Conservation (phyloP, 202 grass and related monocot genomes). For the Panicum hallii region DNA sequence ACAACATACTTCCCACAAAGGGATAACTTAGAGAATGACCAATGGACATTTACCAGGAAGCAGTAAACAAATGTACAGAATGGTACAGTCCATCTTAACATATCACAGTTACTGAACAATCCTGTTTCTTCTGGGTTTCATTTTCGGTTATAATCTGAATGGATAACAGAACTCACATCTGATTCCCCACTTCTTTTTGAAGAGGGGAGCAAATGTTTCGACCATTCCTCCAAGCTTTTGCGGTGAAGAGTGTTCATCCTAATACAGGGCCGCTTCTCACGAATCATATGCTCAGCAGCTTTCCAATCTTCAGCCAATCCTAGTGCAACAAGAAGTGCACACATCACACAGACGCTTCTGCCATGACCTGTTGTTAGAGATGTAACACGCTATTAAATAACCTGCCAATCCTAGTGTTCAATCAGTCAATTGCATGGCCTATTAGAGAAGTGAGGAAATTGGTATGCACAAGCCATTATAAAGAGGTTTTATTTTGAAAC, state of each 20-base stretch:
- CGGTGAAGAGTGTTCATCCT: slow-evolving; percentile 88
- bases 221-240: slow-evolving; percentile 90
- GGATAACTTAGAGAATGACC: slow-evolving; percentile 29
- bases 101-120: slow-evolving; percentile 44
- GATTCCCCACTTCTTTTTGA: slow-evolving; percentile 64
- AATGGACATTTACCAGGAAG: slow-evolving; percentile 33
- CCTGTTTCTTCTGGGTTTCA: slow-evolving; percentile 24
- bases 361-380: slow-evolving; percentile 85
- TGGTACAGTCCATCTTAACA: slow-evolving; percentile 39
- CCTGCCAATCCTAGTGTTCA: background rate
- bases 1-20: slow-evolving; percentile 32
- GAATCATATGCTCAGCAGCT: slow-evolving; percentile 84
- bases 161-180: slow-evolving; percentile 74
- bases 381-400: slow-evolving; percentile 39
- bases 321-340: slow-evolving; percentile 77
- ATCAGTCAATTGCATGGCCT: background rate
- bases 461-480: background rate
- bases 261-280: slow-evolving; percentile 79
- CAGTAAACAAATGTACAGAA: slow-evolving; percentile 26
- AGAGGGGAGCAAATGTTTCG: slow-evolving; percentile 64
- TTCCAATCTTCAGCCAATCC: slow-evolving; percentile 93
- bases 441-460: background rate
- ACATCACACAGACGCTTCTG: slow-evolving; percentile 96
- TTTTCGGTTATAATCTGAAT: slow-evolving; percentile 68
- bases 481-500: background rate